phyloP scores from a whole-genome alignment of 305 asterid species.

The Stenogyne calaminthoides region DNA sequence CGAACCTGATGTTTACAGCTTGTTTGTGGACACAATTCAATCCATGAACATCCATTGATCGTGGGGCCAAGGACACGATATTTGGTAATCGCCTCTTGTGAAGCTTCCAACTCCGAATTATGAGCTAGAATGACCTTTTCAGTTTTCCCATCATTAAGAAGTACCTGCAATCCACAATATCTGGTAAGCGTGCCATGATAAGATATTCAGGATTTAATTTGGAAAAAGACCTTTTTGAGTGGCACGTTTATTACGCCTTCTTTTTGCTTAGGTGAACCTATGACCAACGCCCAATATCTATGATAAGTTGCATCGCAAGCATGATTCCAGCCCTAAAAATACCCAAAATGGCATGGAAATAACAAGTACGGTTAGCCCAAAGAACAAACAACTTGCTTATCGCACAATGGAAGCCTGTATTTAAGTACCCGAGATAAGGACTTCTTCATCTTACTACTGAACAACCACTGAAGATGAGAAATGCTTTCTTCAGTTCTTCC shows the following conservation, averaged over 20 bases:
- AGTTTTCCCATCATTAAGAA: constrained; percentile 76
- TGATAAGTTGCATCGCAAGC: constrained; percentile 64
- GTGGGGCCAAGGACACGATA: constrained; percentile 89
- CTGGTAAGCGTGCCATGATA: constrained; percentile 13
- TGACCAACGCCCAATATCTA: constrained; percentile 89
- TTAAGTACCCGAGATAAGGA: constrained; percentile 59
- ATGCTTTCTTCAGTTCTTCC: constrained; percentile 87
- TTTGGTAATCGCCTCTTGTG: constrained; percentile 84
- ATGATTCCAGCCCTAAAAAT: constrained; percentile 64
- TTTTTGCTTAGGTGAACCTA: constrained; percentile 78
- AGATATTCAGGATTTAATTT: constrained; percentile 3
- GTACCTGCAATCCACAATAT: constrained; percentile 53
- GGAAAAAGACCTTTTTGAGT: constrained; percentile 66
- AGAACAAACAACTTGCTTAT: constrained; percentile 5
- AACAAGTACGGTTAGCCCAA: not conserved
- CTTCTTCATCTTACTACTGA: constrained; percentile 59
- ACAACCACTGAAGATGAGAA: constrained; percentile 72
- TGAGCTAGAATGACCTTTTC: constrained; percentile 81
- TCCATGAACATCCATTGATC: constrained; percentile 96
- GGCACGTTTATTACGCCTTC: constrained; percentile 84
- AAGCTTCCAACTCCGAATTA: constrained; percentile 77
- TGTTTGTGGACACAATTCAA: constrained; percentile 76
- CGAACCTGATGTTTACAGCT: constrained; percentile 88
- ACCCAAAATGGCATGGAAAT: constrained; percentile 4
- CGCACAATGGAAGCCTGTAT: constrained; percentile 12